Evolutionary conservation across 2,329 filamentous ascomycete species (phyloP).

Genomic region (Botryotinia calthae): DNA sequence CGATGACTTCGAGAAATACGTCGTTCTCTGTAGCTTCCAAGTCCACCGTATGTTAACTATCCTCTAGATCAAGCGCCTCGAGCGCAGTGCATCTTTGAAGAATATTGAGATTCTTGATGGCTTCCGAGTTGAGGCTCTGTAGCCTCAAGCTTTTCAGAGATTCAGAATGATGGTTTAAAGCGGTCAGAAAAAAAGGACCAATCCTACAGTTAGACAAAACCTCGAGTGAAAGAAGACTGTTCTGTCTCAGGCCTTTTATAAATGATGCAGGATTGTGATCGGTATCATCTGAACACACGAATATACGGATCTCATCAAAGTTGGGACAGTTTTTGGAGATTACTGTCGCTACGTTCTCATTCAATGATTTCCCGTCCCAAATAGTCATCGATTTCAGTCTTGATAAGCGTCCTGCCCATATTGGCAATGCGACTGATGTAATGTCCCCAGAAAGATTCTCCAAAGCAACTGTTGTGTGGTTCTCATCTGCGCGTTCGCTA

Average conservation of each 20-base stretch:
- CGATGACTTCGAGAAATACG: conserved; percentile 49
- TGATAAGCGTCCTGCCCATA: conserved; percentile 58
- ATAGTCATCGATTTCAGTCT: conserved; percentile 58
- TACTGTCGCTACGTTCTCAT: conserved; percentile 50
- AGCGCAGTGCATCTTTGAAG: conserved; percentile 50
- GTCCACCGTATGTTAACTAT: conserved; percentile 44
- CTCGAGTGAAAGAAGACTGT: conserved; percentile 58
- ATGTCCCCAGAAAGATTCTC: conserved; percentile 58
- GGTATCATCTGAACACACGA: conserved; percentile 39
- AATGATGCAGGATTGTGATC: conserved; percentile 60
- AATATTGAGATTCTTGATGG: conserved; percentile 48
- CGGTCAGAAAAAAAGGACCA: conserved; percentile 52
- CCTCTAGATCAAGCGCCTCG: conserved; percentile 47
- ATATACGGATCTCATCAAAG: conserved; percentile 60
- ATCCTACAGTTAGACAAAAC: conserved; percentile 56
- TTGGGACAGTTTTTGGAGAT: conserved; percentile 58
- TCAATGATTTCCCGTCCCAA: conserved; percentile 59
- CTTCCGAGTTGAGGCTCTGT: conserved; percentile 46
- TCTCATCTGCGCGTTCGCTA: conserved; percentile 40
- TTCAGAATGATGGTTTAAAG: conserved; percentile 50
- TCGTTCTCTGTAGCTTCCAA: conserved; percentile 53
- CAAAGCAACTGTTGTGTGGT: conserved; percentile 50
- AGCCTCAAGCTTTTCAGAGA: conserved; percentile 56
- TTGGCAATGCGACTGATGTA: conserved; percentile 50
- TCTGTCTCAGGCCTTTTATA: conserved; percentile 52